Base-by-base conservation (phyloP, 805 yeast species). In the Saccharomycopsis javanensis region DNA sequence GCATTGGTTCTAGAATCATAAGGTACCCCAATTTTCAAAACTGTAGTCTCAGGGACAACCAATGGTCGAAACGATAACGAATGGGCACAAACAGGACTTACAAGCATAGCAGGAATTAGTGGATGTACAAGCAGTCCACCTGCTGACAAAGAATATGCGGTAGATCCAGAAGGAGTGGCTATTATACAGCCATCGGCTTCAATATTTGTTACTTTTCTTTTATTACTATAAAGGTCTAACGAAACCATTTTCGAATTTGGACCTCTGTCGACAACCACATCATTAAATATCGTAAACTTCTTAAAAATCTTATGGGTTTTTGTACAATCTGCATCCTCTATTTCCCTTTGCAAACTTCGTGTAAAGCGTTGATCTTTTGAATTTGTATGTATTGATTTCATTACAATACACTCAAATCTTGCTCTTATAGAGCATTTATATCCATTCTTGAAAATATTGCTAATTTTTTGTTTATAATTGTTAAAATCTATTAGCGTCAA, bases 401-500 rank as follows among this genome's bases (percentile, higher is more conserved):
- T 73, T 25, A 76, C 71, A 2, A 79, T 76, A 61, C 81, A 79
- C 57, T 77, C 79, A 59, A 78, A 77, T 51, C 82, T 67, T 72
- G 76, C 76, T 18, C 82, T 67, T 53, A 78, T 71, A 3, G 80
- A 71, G 52, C 79, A 76, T 50, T 72, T 70, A 56, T 74, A 75
- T 1, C 82, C 80, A 28, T 72, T 66, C 33, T 71, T 67, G n/a
- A 71, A 63, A 25, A 60, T 50, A 3, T 56, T 27, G 1, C 34
- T 23, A 11, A 60, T 31, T 16, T 58, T 53, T 3, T 35, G 31
- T 33, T 31, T 18, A 25, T 60, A 53, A 10, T 58, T 53, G 64
- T 85, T 88, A 67, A 86, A 90, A 57, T 82, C 77, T 71, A 88
- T 90, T 65, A 87, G 88, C 3, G 98, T 91, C 63, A 94, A 74